These are phyloP conservation scores for Fistulinella cinereoalba DNA, from an alignment of 1,284 basidiomycete genomes.

Conservation along the genomic window DNA sequence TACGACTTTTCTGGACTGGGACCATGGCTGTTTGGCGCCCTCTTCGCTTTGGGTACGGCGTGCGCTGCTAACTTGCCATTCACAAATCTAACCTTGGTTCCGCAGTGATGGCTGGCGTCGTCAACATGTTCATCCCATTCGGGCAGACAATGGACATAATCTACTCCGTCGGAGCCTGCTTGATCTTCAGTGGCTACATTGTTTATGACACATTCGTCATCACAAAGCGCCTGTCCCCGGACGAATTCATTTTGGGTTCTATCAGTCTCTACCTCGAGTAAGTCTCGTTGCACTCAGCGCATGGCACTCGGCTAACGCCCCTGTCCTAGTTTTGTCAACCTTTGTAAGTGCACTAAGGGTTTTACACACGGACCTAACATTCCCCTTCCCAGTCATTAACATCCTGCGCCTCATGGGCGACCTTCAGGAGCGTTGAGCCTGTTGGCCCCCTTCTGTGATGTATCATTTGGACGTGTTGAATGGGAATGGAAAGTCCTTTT, in stretches of 20 bases:
- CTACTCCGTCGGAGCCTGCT: constrained; percentile 72
- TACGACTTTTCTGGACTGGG: constrained; percentile 87
- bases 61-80: neutral
- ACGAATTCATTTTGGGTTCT: constrained; percentile 84
- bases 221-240: constrained; percentile 76
- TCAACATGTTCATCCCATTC: constrained; percentile 82
- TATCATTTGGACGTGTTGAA: neutral
- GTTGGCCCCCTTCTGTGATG: neutral
- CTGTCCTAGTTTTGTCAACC: constrained; percentile 61
- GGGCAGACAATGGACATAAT: constrained; percentile 71
- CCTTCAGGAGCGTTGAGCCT: constrained; percentile 39
- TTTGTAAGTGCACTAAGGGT: constrained; percentile 51
- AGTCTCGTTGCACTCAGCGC: constrained; percentile 26
- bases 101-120: constrained; percentile 70
- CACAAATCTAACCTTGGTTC: constrained; percentile 7
- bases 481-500: neutral
- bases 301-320: neutral
- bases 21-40: constrained; percentile 77
- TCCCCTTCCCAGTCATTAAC: constrained; percentile 55
- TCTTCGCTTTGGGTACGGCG: constrained; percentile 65
- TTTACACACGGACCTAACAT: neutral
- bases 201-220: constrained; percentile 87
- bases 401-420: constrained; percentile 73
- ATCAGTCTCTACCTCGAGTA: constrained; percentile 88
- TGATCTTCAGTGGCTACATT: constrained; percentile 82